Conservation (phyloP, 257 asterid genomes). For the Lycium barbarum region DNA sequence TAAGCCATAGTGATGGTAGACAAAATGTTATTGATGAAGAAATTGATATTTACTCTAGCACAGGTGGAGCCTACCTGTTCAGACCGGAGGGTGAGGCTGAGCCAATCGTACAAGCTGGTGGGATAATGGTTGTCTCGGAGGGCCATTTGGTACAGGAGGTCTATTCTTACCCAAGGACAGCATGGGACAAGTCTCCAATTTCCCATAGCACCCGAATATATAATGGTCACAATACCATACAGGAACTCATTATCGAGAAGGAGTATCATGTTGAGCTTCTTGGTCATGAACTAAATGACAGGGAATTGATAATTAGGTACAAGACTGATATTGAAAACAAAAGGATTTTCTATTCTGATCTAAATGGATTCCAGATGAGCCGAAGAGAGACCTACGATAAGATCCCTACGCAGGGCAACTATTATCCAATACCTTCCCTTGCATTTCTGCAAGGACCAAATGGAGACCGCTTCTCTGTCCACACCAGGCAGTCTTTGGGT, state of each 20-base stretch:
- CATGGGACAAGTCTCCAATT: conserved; percentile 69
- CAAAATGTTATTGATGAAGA: conserved; percentile 69
- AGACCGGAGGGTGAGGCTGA: conserved; percentile 88
- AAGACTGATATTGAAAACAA: conserved; percentile 73
- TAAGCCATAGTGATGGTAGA: conserved; percentile 59
- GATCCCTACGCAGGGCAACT: conserved; percentile 94
- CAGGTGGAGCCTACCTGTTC: conserved; percentile 96
- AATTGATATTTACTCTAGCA: conserved; percentile 77
- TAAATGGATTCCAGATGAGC: conserved; percentile 95
- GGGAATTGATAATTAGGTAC: conserved; percentile 77
- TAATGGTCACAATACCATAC: conserved; percentile 61
- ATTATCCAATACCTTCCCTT: conserved; percentile 96
- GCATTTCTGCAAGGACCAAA: conserved; percentile 77
- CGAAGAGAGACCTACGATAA: conserved; percentile 92
- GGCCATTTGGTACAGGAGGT: conserved; percentile 89
- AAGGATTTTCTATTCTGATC: conserved; percentile 81
- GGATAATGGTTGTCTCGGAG: conserved; percentile 71
- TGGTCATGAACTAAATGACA: conserved; percentile 65
- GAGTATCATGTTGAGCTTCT: conserved; percentile 94
- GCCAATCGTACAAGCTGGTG: conserved; percentile 62
- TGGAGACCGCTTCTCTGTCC: conserved; percentile 89
- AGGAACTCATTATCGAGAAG: conserved; percentile 84
- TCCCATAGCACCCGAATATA: conserved; percentile 90
- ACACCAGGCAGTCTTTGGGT: conserved; percentile 85
- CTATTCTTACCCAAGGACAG: conserved; percentile 73